Base-by-base conservation (phyloP, 208 protist genomes). In the Acanthamoeba triangularis region DNA sequence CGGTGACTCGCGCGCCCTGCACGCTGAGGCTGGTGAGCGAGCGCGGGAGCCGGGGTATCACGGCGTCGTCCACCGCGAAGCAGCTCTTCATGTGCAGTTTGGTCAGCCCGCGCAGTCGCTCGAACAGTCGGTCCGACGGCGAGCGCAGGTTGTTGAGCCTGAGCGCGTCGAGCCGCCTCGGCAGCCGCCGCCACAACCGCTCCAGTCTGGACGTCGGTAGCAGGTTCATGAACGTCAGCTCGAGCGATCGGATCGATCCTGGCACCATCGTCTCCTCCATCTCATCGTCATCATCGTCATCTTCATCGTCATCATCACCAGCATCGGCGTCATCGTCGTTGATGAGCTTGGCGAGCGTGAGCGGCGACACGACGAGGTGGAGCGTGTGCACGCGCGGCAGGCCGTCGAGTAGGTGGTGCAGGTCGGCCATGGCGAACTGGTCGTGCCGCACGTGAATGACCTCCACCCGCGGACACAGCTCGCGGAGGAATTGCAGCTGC, bases 71-170 rank as follows among this genome's bases (percentile, higher is more conserved):
- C 41, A 84, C 37, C 6, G 41, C 41, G 25, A 49, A 44, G 74
- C 74, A 84, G 74, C 37, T 84, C 74, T 54, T 52, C 44, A 84
- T 44, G 74, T 49, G 74, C 23, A 84, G 74, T 41, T 84, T 84
- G 41, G 35, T 84, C 7, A 84, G 74, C 25, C 8, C 16, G 30
- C 18, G 44, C 41, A 52, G 18, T 2, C 37, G 44, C 1, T 16
- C 23, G 41, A 84, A 49, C 37, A 84, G 74, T 3, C 14, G 8
- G 8, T 28, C 37, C 23, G 37, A 41, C 35, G 41, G 7, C 41
- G 74, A 44, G 25, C 74, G 74, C 41, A 84, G 74, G 25, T 25
- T 25, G 18, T 84, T 84, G 41, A 84, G 35, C 41, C 23, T 49
- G 74, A 84, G 74, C 44, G 41, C 3, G 20, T 52, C 16, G 74